Conservation (phyloP, 2,329 filamentous ascomycete genomes). For the Penicillium verrucosum region DNA sequence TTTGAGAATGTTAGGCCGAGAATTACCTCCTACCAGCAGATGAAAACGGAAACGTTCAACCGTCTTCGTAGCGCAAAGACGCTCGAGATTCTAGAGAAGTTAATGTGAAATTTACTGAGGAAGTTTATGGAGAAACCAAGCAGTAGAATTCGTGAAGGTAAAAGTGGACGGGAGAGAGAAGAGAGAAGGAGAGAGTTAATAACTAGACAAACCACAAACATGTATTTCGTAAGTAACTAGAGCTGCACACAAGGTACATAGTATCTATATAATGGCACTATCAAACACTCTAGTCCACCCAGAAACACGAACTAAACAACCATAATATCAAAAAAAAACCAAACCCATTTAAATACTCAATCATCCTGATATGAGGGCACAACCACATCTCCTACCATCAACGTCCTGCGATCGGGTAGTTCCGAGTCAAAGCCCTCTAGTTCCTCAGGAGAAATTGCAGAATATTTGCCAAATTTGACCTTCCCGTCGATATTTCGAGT, state of each 20-base stretch:
- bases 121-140: no score
- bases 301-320: background rate
- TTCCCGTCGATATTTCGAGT: slow-evolving; percentile 79
- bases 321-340: background rate
- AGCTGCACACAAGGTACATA: background rate
- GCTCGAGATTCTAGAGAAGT: background rate
- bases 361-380: slow-evolving; percentile 28
- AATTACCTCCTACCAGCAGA: background rate
- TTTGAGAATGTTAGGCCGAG: background rate
- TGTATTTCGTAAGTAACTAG: background rate
- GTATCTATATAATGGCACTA: background rate
- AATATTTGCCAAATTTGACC: slow-evolving; percentile 85
- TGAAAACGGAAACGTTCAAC: background rate
- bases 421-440: slow-evolving; percentile 15
- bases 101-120: no score
- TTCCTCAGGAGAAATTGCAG: slow-evolving; percentile 42
- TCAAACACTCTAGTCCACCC: background rate
- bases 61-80: no score
- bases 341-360: background rate
- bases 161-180: no score
- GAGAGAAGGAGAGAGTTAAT: no score
- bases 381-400: slow-evolving; percentile 44
- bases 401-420: slow-evolving; percentile 19
- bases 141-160: no score
- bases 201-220: background rate